A percentile compares a stretch with the other conserved stretches of the same genome.
Evolutionary conservation across 2,329 filamentous ascomycete genomes (phyloP).

Genomic region (Ampelomyces quisqualis): DNA sequence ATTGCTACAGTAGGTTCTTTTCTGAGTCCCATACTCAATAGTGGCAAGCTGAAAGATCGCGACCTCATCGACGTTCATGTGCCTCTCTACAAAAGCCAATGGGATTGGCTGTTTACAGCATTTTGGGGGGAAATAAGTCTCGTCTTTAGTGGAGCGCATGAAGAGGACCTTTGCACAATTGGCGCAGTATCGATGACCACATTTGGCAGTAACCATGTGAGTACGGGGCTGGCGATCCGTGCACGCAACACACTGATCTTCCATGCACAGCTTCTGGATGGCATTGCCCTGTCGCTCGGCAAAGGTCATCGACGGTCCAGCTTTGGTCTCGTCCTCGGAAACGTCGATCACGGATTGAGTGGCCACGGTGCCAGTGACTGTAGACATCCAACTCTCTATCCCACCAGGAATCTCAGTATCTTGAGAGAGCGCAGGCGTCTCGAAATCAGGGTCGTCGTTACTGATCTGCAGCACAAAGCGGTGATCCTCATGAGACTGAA

Average conservation of each 20-base stretch:
- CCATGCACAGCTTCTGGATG: conserved; percentile 11
- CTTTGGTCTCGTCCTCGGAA: conserved; percentile 14
- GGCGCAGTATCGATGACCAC: conserved; percentile 19
- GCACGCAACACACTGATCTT: conserved; percentile 16
- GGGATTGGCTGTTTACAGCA: too few relatives aligned
- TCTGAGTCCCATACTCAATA: too few relatives aligned
- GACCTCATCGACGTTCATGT: too few relatives aligned
- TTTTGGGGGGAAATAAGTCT: too few relatives aligned
- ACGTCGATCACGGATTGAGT: conserved; percentile 8
- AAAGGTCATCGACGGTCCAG: conserved; percentile 17
- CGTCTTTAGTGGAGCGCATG: conserved; percentile 17
- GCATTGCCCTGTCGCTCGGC: conserved; percentile 14
- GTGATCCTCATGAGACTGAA: conserved; percentile 17
- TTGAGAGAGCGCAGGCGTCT: conserved; percentile 7
- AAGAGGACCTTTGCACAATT: conserved; percentile 20
- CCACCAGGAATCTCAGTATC: background rate
- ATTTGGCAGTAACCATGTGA: conserved; percentile 7
- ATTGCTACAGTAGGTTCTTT: too few relatives aligned
- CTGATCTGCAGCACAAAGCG: conserved; percentile 14
- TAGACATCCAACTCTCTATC: conserved; percentile 7
- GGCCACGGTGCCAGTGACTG: conserved; percentile 1
- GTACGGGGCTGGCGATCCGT: conserved; percentile 2
- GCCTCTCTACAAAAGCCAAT: too few relatives aligned
- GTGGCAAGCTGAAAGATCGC: too few relatives aligned
- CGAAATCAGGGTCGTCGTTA: conserved; percentile 14